These are phyloP conservation scores for Pascua guehoae DNA, from an alignment of 1,284 basidiomycete genomes.

Conservation along the genomic window DNA sequence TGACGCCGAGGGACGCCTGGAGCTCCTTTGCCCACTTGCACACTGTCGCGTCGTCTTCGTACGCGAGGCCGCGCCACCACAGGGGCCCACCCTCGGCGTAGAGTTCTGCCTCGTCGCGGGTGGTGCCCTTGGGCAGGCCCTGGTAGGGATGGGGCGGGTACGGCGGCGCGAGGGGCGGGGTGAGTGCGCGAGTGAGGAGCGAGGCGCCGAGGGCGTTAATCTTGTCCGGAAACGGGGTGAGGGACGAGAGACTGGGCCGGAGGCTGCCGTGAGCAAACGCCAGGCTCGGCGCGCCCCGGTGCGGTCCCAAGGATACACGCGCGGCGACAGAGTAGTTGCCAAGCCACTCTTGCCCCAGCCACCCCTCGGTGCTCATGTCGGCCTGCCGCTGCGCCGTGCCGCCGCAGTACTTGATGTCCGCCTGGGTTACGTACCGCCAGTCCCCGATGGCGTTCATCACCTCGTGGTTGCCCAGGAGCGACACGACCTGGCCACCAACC, in stretches of 20 bases:
- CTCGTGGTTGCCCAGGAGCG: slow-evolving; percentile 66
- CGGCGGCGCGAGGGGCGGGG: slow-evolving; percentile 61
- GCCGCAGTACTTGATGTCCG: slow-evolving; percentile 76
- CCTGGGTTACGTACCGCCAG: slow-evolving; percentile 81
- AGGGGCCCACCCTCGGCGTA: slow-evolving; percentile 74
- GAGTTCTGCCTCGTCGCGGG: slow-evolving; percentile 63
- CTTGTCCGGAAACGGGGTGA: slow-evolving; percentile 71
- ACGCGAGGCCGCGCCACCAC: slow-evolving; percentile 82
- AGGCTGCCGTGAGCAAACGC: slow-evolving; percentile 87
- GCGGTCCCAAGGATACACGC: slow-evolving; percentile 69
- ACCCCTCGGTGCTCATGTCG: slow-evolving; percentile 64
- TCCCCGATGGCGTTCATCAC: slow-evolving; percentile 82
- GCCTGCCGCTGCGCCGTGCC: slow-evolving; percentile 65
- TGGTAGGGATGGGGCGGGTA: slow-evolving; percentile 76
- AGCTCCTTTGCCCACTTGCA: slow-evolving; percentile 70
- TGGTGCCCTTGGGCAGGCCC: slow-evolving; percentile 65
- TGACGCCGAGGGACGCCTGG: slow-evolving; percentile 66
- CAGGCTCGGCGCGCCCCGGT: slow-evolving; percentile 63
- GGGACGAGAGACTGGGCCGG: slow-evolving; percentile 65
- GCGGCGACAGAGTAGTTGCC: slow-evolving; percentile 79
- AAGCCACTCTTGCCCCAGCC: slow-evolving; percentile 78
- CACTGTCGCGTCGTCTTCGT: slow-evolving; percentile 55
- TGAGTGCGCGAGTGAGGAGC: slow-evolving; percentile 61
- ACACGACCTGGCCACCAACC: slow-evolving; percentile 68
- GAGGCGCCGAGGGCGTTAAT: slow-evolving; percentile 70